Evolutionary conservation across 805 yeast species (phyloP).

Genomic region (Candida nemodendra): DNA sequence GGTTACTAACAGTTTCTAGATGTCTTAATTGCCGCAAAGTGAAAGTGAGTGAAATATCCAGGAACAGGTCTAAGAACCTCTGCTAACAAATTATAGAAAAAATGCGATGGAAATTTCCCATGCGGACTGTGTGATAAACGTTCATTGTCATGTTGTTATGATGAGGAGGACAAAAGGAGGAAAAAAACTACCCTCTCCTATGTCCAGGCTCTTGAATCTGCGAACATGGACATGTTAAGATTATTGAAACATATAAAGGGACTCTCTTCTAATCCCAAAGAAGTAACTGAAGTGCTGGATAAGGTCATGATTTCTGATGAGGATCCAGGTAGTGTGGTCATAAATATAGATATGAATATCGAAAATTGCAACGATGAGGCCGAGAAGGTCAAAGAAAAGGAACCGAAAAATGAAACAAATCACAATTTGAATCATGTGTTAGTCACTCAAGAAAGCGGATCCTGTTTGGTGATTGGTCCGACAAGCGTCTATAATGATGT

Average conservation of each 20-base stretch:
- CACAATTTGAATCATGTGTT: conserved; percentile 7
- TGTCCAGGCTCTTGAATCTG: conserved; percentile 9
- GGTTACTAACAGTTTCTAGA: conserved; percentile 1
- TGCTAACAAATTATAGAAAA: conserved; percentile 5
- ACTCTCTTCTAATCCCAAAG: not conserved
- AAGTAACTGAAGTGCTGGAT: conserved; percentile 1
- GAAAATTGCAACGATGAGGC: not conserved
- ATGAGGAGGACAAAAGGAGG: conserved; percentile 8
- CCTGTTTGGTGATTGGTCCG: conserved; percentile 10
- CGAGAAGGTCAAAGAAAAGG: not conserved
- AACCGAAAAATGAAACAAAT: not conserved
- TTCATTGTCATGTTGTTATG: conserved; percentile 3
- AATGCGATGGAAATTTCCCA: conserved; percentile 10
- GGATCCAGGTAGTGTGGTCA: not conserved
- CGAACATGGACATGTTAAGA: conserved; percentile 6
- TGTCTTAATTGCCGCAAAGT: conserved; percentile 8
- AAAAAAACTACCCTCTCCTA: conserved; percentile 10
- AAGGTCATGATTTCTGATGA: not conserved
- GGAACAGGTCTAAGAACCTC: not conserved
- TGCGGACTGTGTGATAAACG: conserved; percentile 7
- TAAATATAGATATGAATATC: too few species aligned
- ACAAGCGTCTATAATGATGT: conserved; percentile 14
- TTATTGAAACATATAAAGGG: conserved; percentile 4
- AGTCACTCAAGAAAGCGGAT: conserved; percentile 10
- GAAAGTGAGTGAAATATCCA: conserved; percentile 5